A percentile compares a stretch with the other conserved stretches of the same genome.
Conservation (phyloP, 345 rosid genomes). For the Boechera stricta region DNA sequence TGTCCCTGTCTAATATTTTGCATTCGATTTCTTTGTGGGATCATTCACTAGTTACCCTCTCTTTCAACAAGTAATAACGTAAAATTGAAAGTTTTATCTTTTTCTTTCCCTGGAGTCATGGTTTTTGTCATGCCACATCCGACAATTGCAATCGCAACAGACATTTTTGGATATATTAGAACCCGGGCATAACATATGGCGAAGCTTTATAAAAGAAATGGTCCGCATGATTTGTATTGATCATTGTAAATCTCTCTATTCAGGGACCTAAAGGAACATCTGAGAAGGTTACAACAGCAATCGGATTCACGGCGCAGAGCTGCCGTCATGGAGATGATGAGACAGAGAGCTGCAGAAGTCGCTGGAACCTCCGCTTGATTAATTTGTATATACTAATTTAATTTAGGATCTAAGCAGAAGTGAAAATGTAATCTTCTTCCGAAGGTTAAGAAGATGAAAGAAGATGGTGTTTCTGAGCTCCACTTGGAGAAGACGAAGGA, state of each 20-base stretch:
- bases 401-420: conserved; percentile 31
- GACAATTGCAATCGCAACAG: background rate
- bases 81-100: background rate
- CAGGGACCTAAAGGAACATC: conserved; percentile 97
- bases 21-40: background rate
- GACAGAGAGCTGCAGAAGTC: conserved; percentile 98
- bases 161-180: background rate
- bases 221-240: conserved; percentile 6
- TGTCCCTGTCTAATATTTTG: conserved; percentile 15
- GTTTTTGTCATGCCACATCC: conserved; percentile 10
- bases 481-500: conserved; percentile 19
- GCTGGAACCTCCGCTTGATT: conserved; percentile 75
- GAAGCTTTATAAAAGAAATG: conserved; percentile 5
- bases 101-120: conserved; percentile 17
- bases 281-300: conserved; percentile 95
- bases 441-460: conserved; percentile 42
- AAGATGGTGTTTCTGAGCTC: conserved; percentile 11
- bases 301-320: conserved; percentile 98
- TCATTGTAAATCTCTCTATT: conserved; percentile 33
- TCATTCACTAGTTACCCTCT: conserved; percentile 11
- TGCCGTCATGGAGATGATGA: conserved; percentile 99
- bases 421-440: conserved; percentile 32
- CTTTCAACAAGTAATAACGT: background rate
- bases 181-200: conserved; percentile 7
- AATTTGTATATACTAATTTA: conserved; percentile 50